Conservation (phyloP, 2,329 filamentous ascomycete genomes). For the Microcera coccophila region DNA sequence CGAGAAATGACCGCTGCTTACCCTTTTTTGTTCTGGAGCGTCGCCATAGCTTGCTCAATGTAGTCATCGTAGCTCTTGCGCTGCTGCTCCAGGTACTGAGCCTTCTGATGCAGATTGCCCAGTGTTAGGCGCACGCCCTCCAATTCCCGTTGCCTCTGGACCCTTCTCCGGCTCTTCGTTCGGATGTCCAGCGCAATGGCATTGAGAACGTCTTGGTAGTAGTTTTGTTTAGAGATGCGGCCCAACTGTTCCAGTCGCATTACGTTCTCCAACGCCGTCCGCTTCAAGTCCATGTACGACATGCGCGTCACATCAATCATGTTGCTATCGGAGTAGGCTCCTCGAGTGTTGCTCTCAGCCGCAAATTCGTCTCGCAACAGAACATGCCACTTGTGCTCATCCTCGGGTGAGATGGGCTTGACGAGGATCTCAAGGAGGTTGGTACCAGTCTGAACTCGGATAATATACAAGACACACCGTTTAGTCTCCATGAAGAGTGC, state of each 20-base stretch:
- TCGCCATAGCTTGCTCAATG: conserved; percentile 97
- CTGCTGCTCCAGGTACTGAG: conserved; percentile 88
- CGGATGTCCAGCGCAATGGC: conserved; percentile 95
- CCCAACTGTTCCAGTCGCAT: conserved; percentile 82
- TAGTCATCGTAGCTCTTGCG: conserved; percentile 98
- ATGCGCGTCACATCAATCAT: conserved; percentile 86
- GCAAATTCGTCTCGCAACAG: conserved; percentile 77
- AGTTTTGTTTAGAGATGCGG: conserved; percentile 83
- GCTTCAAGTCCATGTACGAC: conserved; percentile 88
- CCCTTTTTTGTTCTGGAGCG: conserved; percentile 94
- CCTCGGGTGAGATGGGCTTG: conserved; percentile 79
- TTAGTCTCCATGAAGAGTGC: conserved; percentile 97
- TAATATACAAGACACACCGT: conserved; percentile 94
- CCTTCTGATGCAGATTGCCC: conserved; percentile 75
- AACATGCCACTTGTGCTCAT: conserved; percentile 82
- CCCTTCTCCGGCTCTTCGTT: conserved; percentile 87
- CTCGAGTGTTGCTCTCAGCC: conserved; percentile 63
- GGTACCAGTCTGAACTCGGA: conserved; percentile 85
- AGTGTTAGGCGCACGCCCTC: conserved; percentile 78
- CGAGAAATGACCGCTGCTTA: conserved; percentile 38
- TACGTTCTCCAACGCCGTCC: conserved; percentile 89
- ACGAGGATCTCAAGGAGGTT: conserved; percentile 95
- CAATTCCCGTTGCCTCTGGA: conserved; percentile 87
- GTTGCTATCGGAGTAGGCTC: conserved; percentile 86
- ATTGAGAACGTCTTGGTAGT: conserved; percentile 97